These are phyloP conservation scores for Rubroboletus satanas DNA, from an alignment of 768 basidiomycete species.

Conservation along the genomic window DNA sequence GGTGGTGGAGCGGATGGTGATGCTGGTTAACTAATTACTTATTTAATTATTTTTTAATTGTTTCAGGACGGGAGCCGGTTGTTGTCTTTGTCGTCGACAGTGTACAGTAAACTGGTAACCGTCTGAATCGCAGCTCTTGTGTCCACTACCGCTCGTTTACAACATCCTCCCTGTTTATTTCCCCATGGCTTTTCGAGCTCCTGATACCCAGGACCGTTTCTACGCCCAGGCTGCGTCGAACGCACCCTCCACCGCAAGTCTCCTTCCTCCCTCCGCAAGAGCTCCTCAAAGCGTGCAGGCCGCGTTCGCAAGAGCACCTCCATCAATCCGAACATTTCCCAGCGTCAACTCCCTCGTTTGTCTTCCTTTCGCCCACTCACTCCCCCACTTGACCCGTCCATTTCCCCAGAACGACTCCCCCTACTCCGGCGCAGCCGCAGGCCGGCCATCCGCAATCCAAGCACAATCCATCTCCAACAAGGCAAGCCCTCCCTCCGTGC, in stretches of 20 bases:
- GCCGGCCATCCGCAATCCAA: conserved; percentile 27
- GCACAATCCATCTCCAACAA: conserved; percentile 56
- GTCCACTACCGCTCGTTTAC: conserved; percentile 19
- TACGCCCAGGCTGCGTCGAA: conserved; percentile 38
- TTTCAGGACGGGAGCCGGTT: background rate
- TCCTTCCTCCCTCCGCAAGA: conserved; percentile 39
- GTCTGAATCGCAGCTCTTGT: too few relatives aligned
- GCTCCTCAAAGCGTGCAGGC: conserved; percentile 37
- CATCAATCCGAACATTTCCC: conserved; percentile 33
- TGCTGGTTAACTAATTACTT: conserved; percentile 4
- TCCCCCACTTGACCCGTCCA: background rate
- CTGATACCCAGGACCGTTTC: conserved; percentile 40
- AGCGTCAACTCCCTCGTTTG: conserved; percentile 45
- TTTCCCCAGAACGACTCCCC: conserved; percentile 38
- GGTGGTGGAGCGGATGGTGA: conserved; percentile 51
- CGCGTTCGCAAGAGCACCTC: conserved; percentile 40
- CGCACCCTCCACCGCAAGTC: conserved; percentile 51
- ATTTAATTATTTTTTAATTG: background rate
- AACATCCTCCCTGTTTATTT: background rate
- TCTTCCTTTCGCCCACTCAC: background rate
- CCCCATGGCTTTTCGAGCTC: conserved; percentile 24
- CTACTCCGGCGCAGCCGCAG: conserved; percentile 34
- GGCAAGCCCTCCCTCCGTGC: conserved; percentile 28
- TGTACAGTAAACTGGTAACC: background rate
- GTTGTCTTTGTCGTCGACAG: background rate